Evolutionary conservation across 169 alveolate species (phyloP).

Genomic region (Eimeria maxima): DNA sequence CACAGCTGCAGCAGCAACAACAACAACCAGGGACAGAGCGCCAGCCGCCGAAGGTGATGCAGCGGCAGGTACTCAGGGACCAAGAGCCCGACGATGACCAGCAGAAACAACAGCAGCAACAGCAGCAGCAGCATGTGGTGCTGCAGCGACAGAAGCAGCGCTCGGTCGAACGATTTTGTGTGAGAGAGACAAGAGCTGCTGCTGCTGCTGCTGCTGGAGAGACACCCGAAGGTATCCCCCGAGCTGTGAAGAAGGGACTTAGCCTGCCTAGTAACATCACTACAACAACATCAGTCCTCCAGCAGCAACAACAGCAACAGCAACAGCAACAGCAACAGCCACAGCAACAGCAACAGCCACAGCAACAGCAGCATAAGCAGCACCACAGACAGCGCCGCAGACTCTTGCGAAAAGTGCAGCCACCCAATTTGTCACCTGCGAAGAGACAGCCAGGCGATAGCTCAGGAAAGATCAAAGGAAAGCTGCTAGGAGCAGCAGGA

Average conservation of each 20-base stretch:
- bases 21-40: not conserved
- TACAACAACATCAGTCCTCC: not conserved
- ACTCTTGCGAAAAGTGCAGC: conserved; percentile 14
- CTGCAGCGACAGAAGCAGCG: conserved; percentile 39
- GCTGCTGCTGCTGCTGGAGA: not conserved
- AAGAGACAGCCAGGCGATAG: conserved; percentile 25
- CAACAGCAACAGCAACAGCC: conserved; percentile 63
- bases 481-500: conserved; percentile 31
- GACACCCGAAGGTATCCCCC: conserved; percentile 37
- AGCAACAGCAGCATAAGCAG: conserved; percentile 68
- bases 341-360: conserved; percentile 59
- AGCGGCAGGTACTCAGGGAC: conserved; percentile 25
- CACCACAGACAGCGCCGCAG: conserved; percentile 73
- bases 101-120: conserved; percentile 36
- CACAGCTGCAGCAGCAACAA: not conserved
- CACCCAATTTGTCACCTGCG: conserved; percentile 50
- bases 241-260: conserved; percentile 1
- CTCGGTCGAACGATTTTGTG: not conserved
- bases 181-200: conserved; percentile 25
- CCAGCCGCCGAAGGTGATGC: conserved; percentile 11
- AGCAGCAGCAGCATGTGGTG: conserved; percentile 28
- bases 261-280: not conserved
- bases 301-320: conserved; percentile 57
- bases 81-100: conserved; percentile 29
- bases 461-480: conserved; percentile 43